Evolutionary conservation across 495 filamentous ascomycete species (phyloP), one percentile per base, ranked within the genome.

Genomic region (Penicillium salamii): DNA sequence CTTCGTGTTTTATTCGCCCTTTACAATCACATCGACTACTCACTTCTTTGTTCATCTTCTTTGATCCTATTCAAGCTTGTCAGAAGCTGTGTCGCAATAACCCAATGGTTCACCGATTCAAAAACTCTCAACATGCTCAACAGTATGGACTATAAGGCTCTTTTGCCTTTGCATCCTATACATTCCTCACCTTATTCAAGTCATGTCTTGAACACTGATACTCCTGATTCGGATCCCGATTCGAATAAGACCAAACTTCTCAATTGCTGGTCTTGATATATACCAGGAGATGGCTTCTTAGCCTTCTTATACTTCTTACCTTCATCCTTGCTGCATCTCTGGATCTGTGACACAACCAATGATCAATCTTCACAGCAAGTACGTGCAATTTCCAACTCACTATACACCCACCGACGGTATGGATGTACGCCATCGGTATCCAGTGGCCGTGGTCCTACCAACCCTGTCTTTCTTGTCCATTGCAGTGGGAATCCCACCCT

Each of bases 401-500:
- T 38, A 20, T 21, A 39, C 32, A 35, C 23, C 32, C 17, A 23
- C 44, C 14, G 19, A 7, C 14, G 35, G 15, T 26, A 48, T 40
- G 46, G 46, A 33, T 23, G 18, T 38, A 7, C 18, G 45, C 42
- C 51, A 42, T 35, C 50, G 52, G n/a, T 62, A 69, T 49, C 57
- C 68, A 7, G 47, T 62, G 24, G 68, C 73, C 3, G 61, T 77
- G 31, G 52, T 57, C 21, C 14, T 77, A 18, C 75, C 72, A 9
- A 38, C 81, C 12, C 66, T 92, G 11, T 78, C 85, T 11, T 50
- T 81, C 35, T 19, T 86, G 20, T 69, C 79, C 21, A 71, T 85
- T 26, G 46, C 83, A 12, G 60, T 89, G 38, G 77, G 75, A 62
- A 75, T 72, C 29, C 56, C 62, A 2, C 68, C 75, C 4, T 38